Evolutionary conservation across 106 monocot genomes (phyloP).

Genomic region (Apostasia ramifera): DNA sequence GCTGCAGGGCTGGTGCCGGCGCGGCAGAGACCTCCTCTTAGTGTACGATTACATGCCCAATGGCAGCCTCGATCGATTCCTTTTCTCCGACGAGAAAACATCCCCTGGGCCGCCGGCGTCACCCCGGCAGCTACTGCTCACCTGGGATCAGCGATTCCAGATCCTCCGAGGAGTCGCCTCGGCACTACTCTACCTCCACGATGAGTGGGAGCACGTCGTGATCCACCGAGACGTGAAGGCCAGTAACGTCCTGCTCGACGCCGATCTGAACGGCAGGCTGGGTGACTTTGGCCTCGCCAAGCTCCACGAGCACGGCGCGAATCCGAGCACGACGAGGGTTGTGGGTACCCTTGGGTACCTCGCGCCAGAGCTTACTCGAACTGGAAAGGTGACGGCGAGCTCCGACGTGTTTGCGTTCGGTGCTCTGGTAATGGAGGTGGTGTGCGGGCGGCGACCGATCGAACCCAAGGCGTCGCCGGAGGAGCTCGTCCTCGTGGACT

Average conservation of each 20-base stretch:
- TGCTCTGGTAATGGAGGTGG: not conserved
- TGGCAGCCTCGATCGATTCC: too few relatives aligned
- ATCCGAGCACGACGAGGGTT: not conserved
- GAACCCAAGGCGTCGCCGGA: not conserved
- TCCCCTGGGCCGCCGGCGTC: too few relatives aligned
- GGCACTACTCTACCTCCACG: slow-evolving; percentile 11
- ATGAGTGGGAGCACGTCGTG: slow-evolving; percentile 17
- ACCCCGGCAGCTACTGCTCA: not conserved
- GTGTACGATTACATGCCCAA: too few relatives aligned
- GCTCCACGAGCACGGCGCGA: slow-evolving; percentile 1
- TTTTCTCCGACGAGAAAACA: too few relatives aligned
- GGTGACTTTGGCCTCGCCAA: slow-evolving; percentile 13
- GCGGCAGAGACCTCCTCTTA: too few relatives aligned
- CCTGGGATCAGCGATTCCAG: slow-evolving; percentile 2
- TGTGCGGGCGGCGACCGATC: slow-evolving; percentile 2
- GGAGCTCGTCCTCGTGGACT: slow-evolving; percentile 15
- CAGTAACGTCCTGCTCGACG: not conserved
- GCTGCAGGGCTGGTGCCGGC: too few relatives aligned
- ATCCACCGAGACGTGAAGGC: slow-evolving; percentile 12
- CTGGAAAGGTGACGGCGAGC: slow-evolving; percentile 4
- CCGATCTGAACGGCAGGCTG: slow-evolving; percentile 6
- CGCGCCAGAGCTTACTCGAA: slow-evolving; percentile 2
- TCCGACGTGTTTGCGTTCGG: slow-evolving; percentile 3
- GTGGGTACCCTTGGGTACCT: not conserved
- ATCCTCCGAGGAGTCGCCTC: slow-evolving; percentile 9